Evolutionary conservation across 352 stramenopile genomes (phyloP).

Genomic region (Pythium dissimile): DNA sequence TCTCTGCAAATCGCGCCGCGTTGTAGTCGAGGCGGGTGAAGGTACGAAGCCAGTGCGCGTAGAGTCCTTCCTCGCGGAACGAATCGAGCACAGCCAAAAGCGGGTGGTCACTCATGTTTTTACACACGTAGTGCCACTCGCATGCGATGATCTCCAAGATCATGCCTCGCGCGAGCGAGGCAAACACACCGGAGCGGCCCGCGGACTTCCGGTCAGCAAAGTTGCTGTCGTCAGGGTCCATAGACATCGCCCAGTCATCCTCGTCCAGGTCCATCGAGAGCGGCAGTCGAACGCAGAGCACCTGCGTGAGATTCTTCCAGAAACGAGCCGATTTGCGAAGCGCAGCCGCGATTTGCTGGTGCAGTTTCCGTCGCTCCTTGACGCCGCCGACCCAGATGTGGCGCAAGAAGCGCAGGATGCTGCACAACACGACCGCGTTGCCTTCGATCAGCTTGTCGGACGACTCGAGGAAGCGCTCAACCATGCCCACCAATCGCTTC

Average conservation of each 20-base stretch:
- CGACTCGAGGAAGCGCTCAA: conserved; percentile 51
- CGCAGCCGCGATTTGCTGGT: conserved; percentile 42
- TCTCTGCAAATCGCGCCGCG: conserved; percentile 23
- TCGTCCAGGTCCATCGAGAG: conserved; percentile 26
- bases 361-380: conserved; percentile 30
- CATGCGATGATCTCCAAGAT: conserved; percentile 61
- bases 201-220: conserved; percentile 22
- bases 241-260: conserved; percentile 16
- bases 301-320: conserved; percentile 57
- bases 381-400: conserved; percentile 56
- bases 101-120: conserved; percentile 27
- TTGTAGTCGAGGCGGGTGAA: conserved; percentile 63
- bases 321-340: conserved; percentile 38
- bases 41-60: conserved; percentile 62
- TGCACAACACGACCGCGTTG: conserved; percentile 53
- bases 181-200: conserved; percentile 56
- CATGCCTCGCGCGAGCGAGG: conserved; percentile 49
- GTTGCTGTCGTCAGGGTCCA: conserved; percentile 21
- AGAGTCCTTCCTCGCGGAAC: conserved; percentile 59
- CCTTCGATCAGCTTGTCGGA: conserved; percentile 60
- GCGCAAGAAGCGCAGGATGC: conserved; percentile 48
- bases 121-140: conserved; percentile 56
- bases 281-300: conserved; percentile 55
- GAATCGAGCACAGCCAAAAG: conserved; percentile 48
- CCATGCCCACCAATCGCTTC: conserved; percentile 32